phyloP scores from a whole-genome alignment of 345 rosid genomes.

The Eucalyptus sp. region DNA sequence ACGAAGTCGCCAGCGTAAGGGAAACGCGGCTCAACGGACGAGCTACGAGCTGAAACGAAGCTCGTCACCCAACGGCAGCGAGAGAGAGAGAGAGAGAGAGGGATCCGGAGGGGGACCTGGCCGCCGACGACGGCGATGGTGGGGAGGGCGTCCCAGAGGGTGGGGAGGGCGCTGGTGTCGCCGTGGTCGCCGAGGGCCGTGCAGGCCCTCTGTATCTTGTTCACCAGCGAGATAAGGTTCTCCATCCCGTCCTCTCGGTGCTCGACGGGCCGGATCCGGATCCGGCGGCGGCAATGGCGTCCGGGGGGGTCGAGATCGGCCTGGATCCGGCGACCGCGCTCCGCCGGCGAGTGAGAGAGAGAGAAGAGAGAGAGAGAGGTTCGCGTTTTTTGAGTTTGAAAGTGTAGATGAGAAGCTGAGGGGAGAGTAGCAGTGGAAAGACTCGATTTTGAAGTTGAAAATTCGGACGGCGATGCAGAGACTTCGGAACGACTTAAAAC shows the following conservation, averaged over 20 bases:
- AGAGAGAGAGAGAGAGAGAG: not conserved
- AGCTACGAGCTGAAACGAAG: not conserved
- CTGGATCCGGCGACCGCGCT: not conserved
- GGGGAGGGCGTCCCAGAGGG: slow-evolving; percentile 97
- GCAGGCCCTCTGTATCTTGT: slow-evolving; percentile 98
- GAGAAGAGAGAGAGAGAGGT: not conserved
- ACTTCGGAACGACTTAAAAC: no score
- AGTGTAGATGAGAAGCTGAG: not conserved
- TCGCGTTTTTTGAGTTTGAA: not conserved
- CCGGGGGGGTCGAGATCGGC: not conserved
- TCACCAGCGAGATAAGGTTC: slow-evolving; percentile 81
- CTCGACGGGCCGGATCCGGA: not conserved
- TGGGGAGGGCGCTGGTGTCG: slow-evolving; percentile 77
- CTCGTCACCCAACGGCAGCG: not conserved
- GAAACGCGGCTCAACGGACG: not conserved
- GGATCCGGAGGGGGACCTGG: slow-evolving; percentile 39
- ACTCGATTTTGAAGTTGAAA: not conserved
- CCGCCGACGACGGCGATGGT: slow-evolving; percentile 99
- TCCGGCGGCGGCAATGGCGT: slow-evolving; percentile 1
- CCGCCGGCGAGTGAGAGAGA: not conserved
- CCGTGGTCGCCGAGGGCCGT: slow-evolving; percentile 99
- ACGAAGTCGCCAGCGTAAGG: not conserved
- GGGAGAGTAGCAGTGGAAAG: not conserved
- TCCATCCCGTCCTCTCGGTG: slow-evolving; percentile 31
- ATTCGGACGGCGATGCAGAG: no score